phyloP scores from a whole-genome alignment of 2,329 filamentous ascomycete species.

The Alternaria brassicae region DNA sequence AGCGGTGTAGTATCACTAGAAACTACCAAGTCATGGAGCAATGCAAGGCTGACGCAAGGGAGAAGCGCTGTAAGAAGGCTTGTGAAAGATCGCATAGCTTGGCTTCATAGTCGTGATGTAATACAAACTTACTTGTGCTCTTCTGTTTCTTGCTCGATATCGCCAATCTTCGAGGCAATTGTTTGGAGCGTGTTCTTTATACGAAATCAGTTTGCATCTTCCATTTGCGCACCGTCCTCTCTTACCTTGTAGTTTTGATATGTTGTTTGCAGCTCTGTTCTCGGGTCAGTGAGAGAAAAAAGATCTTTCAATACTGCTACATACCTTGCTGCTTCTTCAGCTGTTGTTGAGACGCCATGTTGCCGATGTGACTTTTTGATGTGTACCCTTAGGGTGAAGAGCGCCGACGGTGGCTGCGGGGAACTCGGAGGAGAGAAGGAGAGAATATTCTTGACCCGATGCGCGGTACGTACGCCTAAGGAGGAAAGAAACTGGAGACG shows the following conservation, averaged over 20 bases:
- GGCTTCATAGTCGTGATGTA: background rate
- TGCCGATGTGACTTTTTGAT: slow-evolving; percentile 7
- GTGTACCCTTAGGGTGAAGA: background rate
- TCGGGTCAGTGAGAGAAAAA: slow-evolving; percentile 13
- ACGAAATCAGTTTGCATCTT: background rate
- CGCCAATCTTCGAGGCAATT: slow-evolving; percentile 93
- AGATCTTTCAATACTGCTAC: background rate
- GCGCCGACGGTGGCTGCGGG: slow-evolving; percentile 22
- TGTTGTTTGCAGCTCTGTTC: slow-evolving; percentile 76
- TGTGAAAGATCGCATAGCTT: background rate
- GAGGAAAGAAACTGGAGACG: slow-evolving; percentile 8
- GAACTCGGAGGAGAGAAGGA: slow-evolving; percentile 31
- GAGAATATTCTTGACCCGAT: slow-evolving; percentile 4
- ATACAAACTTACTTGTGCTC: slow-evolving; percentile 84
- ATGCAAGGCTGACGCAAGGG: slow-evolving; percentile 19
- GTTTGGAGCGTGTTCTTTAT: slow-evolving; percentile 74
- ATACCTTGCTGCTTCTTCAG: slow-evolving; percentile 78
- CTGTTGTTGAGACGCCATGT: slow-evolving; percentile 61
- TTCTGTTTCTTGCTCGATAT: slow-evolving; percentile 96
- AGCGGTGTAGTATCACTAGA: slow-evolving; percentile 28
- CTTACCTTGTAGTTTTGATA: slow-evolving; percentile 73
- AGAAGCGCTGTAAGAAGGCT: slow-evolving; percentile 29
- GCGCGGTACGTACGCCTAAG: background rate
- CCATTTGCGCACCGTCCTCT: background rate
- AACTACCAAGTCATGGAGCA: slow-evolving; percentile 6